Evolutionary conservation across 2,329 filamentous ascomycete species (phyloP).

Genomic region (Phialemonium atrogriseum): DNA sequence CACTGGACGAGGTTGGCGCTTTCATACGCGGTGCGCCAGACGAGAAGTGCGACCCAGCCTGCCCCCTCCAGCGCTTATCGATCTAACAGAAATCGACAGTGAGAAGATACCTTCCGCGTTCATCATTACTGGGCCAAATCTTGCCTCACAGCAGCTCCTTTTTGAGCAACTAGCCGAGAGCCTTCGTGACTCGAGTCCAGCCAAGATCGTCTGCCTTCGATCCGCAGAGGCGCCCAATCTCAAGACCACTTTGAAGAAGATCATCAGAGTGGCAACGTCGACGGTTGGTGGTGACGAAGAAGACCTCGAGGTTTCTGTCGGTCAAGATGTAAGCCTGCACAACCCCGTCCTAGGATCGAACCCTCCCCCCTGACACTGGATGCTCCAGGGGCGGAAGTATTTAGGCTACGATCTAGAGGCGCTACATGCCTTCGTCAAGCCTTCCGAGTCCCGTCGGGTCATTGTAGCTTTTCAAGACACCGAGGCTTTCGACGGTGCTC

Average conservation of each 20-base stretch:
- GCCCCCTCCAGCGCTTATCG: background rate
- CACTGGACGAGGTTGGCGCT: slow-evolving; percentile 46
- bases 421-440: slow-evolving; percentile 50
- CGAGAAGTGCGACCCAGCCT: slow-evolving; percentile 13
- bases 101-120: slow-evolving; percentile 59
- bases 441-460: slow-evolving; percentile 47
- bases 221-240: slow-evolving; percentile 67
- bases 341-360: too few relatives aligned
- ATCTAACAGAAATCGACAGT: slow-evolving; percentile 9
- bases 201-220: slow-evolving; percentile 57
- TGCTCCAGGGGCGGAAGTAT: slow-evolving; percentile 49
- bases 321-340: slow-evolving; percentile 40
- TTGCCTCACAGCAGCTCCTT: slow-evolving; percentile 66
- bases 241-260: slow-evolving; percentile 62
- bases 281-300: slow-evolving; percentile 41
- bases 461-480: slow-evolving; percentile 73
- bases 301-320: slow-evolving; percentile 33
- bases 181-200: slow-evolving; percentile 36
- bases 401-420: slow-evolving; percentile 74
- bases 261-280: slow-evolving; percentile 59
- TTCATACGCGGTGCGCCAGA: slow-evolving; percentile 39
- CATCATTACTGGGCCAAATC: slow-evolving; percentile 70
- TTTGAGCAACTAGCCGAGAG: slow-evolving; percentile 59
- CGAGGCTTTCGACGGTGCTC: slow-evolving; percentile 65
- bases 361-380: too few relatives aligned